phyloP scores from a whole-genome alignment of 805 yeast species.

The Ogataea minuta region DNA sequence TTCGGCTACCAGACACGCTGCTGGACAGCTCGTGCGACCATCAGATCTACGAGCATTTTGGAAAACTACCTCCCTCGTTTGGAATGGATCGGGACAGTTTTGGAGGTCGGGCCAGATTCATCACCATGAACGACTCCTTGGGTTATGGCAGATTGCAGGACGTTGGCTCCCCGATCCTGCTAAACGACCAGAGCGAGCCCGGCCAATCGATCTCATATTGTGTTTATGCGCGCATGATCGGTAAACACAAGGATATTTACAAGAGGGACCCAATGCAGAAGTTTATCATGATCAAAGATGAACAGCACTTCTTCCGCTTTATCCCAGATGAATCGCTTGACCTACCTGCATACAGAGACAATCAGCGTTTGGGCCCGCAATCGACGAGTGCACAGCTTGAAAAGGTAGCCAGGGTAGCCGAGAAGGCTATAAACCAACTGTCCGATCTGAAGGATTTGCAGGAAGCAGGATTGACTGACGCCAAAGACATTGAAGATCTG shows the following conservation, averaged over 20 bases:
- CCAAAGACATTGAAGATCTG: conserved; percentile 17
- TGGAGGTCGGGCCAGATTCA: conserved; percentile 25
- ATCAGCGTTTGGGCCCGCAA: neutral
- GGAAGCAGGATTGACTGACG: conserved; percentile 22
- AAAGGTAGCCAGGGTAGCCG: conserved; percentile 16
- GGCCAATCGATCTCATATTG: conserved; percentile 46
- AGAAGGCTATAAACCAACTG: conserved; percentile 16
- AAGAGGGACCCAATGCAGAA: conserved; percentile 11
- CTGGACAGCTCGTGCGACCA: conserved; percentile 51
- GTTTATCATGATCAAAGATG: conserved; percentile 23
- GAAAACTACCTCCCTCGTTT: conserved; percentile 39
- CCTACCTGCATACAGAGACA: conserved; percentile 16
- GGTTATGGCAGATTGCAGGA: conserved; percentile 53
- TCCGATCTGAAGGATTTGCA: conserved; percentile 15
- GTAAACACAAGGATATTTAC: conserved; percentile 26
- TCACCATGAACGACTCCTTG: conserved; percentile 38
- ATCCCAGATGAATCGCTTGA: conserved; percentile 21
- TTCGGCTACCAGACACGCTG: conserved; percentile 50
- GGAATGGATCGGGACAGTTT: conserved; percentile 34
- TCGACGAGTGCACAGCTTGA: conserved; percentile 18
- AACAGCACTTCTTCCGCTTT: conserved; percentile 22
- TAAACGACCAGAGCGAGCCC: conserved; percentile 45
- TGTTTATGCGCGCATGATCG: conserved; percentile 51
- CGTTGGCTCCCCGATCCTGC: conserved; percentile 51
- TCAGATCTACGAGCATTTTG: conserved; percentile 32